phyloP scores from a whole-genome alignment of 2,329 filamentous ascomycete species.

The Harringtonia lauricola region DNA sequence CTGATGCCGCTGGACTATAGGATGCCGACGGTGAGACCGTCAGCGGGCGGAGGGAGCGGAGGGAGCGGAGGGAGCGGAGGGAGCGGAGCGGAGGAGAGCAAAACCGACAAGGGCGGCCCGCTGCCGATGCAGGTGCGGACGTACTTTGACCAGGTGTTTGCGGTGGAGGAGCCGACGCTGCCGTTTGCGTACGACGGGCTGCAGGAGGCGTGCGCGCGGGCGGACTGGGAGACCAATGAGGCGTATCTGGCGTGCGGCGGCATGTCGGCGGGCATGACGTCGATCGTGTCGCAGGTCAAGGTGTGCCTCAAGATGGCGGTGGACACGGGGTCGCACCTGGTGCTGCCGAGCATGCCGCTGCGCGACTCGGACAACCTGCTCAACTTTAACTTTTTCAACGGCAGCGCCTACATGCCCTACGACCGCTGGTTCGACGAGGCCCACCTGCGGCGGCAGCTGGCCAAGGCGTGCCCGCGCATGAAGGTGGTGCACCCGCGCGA shows the following conservation, averaged over 20 bases:
- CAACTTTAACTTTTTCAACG: conserved; percentile 21
- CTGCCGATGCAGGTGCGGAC: neutral
- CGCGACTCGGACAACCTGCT: conserved; percentile 18
- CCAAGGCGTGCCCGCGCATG: conserved; percentile 19
- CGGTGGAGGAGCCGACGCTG: conserved; percentile 7
- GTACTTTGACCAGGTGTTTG: conserved; percentile 23
- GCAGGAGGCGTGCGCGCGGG: conserved; percentile 14
- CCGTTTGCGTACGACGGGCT: conserved; percentile 16
- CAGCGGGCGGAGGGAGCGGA: no score
- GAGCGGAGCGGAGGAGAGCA: no score
- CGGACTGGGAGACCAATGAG: conserved; percentile 16
- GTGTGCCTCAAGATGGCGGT: conserved; percentile 24
- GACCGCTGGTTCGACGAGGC: conserved; percentile 22
- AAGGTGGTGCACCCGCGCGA: conserved; percentile 19
- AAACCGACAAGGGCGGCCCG: no score
- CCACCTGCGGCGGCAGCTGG: conserved; percentile 16
- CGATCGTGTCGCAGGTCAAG: conserved; percentile 23
- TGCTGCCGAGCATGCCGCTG: conserved; percentile 22
- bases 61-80: no score
- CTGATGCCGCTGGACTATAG: conserved; percentile 7
- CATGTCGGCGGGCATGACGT: conserved; percentile 21
- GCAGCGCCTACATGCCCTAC: conserved; percentile 19
- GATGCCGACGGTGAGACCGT: neutral
- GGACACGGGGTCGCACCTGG: conserved; percentile 18
- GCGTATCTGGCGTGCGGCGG: conserved; percentile 21